Base-by-base conservation (phyloP, 163 green algal genomes). In the Coccomyxa subellipsoidea region DNA sequence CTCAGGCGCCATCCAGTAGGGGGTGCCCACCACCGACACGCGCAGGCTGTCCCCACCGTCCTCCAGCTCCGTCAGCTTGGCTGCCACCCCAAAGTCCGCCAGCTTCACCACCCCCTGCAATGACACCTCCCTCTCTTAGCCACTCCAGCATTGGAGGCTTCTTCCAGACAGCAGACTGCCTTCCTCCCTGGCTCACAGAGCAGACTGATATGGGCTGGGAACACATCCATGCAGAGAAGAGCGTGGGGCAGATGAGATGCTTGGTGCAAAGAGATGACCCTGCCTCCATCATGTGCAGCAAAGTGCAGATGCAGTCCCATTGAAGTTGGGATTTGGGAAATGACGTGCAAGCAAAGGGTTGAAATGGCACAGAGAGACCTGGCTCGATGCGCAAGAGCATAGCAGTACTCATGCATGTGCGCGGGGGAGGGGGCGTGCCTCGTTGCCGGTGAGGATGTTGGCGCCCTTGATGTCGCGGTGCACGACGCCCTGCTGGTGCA, bases 1-100 rank as follows among this genome's bases (percentile, higher is more conserved):
- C 89, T 98, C 95, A 47, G 95, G 95, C 10, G 95, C 95, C 94
- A 98, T 98, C 95, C 95, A 98, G 88, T 98, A 98, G 8, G 95
- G 94, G 2, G 94, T 96, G 29, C 95, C 95, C 25, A 95, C 87
- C 0, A 89, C 87, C 21, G 77, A 80, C 90, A 47, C 84, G 80
- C 40, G 69, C 39, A 38, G 71, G 38, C 38, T 27, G 27, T 81
- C 69, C 47, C 89, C 86, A 9, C 80, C 81, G 29, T 81, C 85
- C 76, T 77, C 87, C 69, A 92, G 91, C 87, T 95, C 93, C 1
- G 83, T 86, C 78, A 96, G 87, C 85, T 94, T 94, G 23, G 93
- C 92, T 7, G 95, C 95, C 38, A 98, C 95, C 27, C 95, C 95
- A 90, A 98, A 98, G 84, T 98, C 95, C 23, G 93, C 95, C 72